Percentiles rank a stretch among this genome's conserved stretches.
Conservation (phyloP, 2,329 filamentous ascomycete genomes). For the Diplodia mutila region DNA sequence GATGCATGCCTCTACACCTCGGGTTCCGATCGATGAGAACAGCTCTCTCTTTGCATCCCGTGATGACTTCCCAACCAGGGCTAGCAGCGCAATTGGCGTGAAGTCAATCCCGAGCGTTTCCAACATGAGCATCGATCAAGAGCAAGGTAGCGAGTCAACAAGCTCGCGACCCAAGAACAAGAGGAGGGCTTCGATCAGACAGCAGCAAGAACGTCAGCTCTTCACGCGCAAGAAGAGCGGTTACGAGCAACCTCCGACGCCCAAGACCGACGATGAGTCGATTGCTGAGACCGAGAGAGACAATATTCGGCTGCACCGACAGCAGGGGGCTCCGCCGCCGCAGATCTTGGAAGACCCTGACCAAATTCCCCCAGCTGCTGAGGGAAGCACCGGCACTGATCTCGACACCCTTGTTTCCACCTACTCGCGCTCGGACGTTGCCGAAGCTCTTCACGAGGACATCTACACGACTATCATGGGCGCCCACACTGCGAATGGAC, state of each 20-base stretch:
- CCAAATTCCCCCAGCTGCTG: constrained; percentile 62
- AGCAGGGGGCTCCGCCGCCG: constrained; percentile 57
- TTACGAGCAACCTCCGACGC: constrained; percentile 57
- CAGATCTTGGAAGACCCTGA: constrained; percentile 72
- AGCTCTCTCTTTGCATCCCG: constrained; percentile 62
- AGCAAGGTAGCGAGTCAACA: constrained; percentile 60
- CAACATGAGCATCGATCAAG: constrained; percentile 64
- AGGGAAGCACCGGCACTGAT: constrained; percentile 66
- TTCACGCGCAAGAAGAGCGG: constrained; percentile 77
- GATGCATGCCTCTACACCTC: constrained; percentile 80
- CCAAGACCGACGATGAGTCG: constrained; percentile 63
- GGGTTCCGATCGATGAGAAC: constrained; percentile 59
- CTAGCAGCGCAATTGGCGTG: constrained; percentile 83
- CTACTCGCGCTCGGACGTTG: constrained; percentile 79
- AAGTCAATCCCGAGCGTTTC: constrained; percentile 89
- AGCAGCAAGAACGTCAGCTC: constrained; percentile 86
- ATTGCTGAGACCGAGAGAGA: constrained; percentile 56
- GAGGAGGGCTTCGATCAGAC: constrained; percentile 78
- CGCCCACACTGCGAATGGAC: constrained; percentile 70
- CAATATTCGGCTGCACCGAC: constrained; percentile 60
- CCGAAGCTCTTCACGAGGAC: constrained; percentile 73
- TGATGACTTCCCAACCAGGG: constrained; percentile 70
- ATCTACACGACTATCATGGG: constrained; percentile 70
- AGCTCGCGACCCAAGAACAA: constrained; percentile 68
- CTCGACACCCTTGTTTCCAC: constrained; percentile 79